These are phyloP conservation scores for Paraconiothyrium sp. DNA, from an alignment of 2,329 filamentous ascomycete species.

Conservation along the genomic window DNA sequence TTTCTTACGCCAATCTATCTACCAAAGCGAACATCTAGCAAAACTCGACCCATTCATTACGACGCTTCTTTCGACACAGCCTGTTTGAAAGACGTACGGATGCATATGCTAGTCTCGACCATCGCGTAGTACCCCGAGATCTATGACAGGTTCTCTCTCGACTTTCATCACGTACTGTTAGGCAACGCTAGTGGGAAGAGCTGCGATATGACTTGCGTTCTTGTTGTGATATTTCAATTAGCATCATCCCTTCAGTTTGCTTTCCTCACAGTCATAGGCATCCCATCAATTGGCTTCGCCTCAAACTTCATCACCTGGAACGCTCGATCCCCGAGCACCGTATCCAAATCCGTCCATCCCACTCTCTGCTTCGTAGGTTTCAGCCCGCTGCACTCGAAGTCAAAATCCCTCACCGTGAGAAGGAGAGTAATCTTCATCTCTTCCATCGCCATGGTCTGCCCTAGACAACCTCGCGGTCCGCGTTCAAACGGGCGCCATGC, in stretches of 20 bases:
- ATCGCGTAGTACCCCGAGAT: too few species aligned
- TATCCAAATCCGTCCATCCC: conserved; percentile 39
- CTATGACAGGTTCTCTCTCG: too few species aligned
- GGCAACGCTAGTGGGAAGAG: too few species aligned
- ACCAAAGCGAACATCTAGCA: too few species aligned
- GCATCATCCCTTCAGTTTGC: neutral
- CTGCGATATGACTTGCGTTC: neutral
- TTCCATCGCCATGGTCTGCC: conserved; percentile 64
- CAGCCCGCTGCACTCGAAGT: conserved; percentile 51
- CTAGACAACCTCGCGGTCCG: conserved; percentile 66
- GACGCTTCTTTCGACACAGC: too few species aligned
- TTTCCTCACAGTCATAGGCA: conserved; percentile 40
- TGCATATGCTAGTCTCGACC: too few species aligned
- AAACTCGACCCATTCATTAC: too few species aligned
- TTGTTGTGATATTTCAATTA: neutral
- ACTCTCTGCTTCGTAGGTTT: conserved; percentile 39
- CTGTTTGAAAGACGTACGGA: too few species aligned
- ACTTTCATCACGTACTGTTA: too few species aligned
- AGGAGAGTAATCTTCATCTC: conserved; percentile 63
- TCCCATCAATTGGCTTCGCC: conserved; percentile 43
- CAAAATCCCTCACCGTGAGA: conserved; percentile 60
- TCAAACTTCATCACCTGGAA: conserved; percentile 46
- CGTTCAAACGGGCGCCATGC: conserved; percentile 66
- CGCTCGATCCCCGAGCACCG: conserved; percentile 40
- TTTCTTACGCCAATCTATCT: too few species aligned